A percentile compares a stretch with the other conserved stretches of the same genome.
phyloP scores from a whole-genome alignment of 2,329 filamentous ascomycete species.

The Colletotrichum tropicale region DNA sequence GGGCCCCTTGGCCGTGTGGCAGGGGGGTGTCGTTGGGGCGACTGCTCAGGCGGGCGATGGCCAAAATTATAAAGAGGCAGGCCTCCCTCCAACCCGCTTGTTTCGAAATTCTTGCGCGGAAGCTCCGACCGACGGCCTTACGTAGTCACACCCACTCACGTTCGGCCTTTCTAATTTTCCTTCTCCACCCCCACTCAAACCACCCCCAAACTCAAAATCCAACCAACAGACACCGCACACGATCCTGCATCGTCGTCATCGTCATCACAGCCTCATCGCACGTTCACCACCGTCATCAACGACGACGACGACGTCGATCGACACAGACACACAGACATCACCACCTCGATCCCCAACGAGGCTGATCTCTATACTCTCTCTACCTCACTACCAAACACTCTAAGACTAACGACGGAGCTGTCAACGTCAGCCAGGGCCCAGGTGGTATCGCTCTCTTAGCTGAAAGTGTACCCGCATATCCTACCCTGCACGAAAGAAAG shows the following conservation, averaged over 20 bases:
- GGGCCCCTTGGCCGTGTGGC: slow-evolving; percentile 12
- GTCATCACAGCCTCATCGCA: not conserved
- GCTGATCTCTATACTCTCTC: not conserved
- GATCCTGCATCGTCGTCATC: slow-evolving; percentile 17
- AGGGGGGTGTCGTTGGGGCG: slow-evolving; percentile 44
- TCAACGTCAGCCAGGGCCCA: not conserved
- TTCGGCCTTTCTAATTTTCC: slow-evolving; percentile 47
- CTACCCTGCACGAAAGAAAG: slow-evolving; percentile 27
- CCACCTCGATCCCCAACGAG: not conserved
- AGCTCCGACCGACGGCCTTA: slow-evolving; percentile 61
- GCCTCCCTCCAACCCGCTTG: slow-evolving; percentile 57
- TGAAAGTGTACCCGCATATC: slow-evolving; percentile 9
- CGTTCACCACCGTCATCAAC: not conserved
- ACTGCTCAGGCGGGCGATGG: slow-evolving; percentile 38
- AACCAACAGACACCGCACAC: slow-evolving; percentile 19
- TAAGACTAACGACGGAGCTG: slow-evolving; percentile 6
- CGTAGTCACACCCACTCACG: slow-evolving; percentile 47
- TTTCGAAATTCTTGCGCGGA: slow-evolving; percentile 57
- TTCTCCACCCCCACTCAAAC: slow-evolving; percentile 30
- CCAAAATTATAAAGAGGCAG: slow-evolving; percentile 63
- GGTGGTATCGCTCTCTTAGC: slow-evolving; percentile 13
- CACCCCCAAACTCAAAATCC: slow-evolving; percentile 9
- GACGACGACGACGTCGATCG: not conserved
- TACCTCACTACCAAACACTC: not conserved
- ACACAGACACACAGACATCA: not conserved